A percentile compares a stretch with the other conserved stretches of the same genome.
phyloP scores from a whole-genome alignment of 495 filamentous ascomycete genomes.

The Penicillium turbatum region DNA sequence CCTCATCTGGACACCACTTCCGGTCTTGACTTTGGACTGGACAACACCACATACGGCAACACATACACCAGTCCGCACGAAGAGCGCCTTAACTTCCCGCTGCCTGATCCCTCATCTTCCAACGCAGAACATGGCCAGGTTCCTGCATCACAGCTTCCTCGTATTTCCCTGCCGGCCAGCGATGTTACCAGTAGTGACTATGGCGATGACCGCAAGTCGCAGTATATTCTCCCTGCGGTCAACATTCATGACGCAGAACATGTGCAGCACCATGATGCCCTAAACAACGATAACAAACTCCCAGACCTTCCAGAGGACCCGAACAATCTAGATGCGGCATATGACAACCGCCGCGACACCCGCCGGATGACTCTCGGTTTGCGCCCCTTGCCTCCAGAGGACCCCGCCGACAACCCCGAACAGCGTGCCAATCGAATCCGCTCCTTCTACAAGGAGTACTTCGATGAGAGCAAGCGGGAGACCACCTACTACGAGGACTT shows the following conservation, averaged over 20 bases:
- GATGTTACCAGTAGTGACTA: conserved; percentile 55
- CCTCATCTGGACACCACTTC: conserved; percentile 11
- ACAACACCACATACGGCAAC: conserved; percentile 5
- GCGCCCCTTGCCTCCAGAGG: conserved; percentile 87
- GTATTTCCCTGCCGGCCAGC: conserved; percentile 41
- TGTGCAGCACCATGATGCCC: conserved; percentile 8
- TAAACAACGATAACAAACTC: conserved; percentile 10
- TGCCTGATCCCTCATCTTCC: conserved; percentile 19
- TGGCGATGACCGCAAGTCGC: conserved; percentile 57
- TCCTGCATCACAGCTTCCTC: conserved; percentile 29
- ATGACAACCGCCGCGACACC: conserved; percentile 52
- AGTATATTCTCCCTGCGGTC: conserved; percentile 32
- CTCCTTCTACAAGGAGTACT: conserved; percentile 99
- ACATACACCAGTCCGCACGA: conserved; percentile 10
- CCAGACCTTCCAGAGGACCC: conserved; percentile 25
- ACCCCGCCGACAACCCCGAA: conserved; percentile 82
- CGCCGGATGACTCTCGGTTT: conserved; percentile 81
- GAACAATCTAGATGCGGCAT: conserved; percentile 21
- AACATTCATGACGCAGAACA: conserved; percentile 31
- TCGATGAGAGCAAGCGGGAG: conserved; percentile 72
- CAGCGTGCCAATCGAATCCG: conserved; percentile 92
- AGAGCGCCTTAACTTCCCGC: conserved; percentile 28
- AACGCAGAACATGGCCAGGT: conserved; percentile 14
- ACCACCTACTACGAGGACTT: conserved; percentile 65
- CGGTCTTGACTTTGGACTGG: conserved; percentile 21